Conservation (phyloP, 805 yeast species). For the Torulaspora franciscae region DNA sequence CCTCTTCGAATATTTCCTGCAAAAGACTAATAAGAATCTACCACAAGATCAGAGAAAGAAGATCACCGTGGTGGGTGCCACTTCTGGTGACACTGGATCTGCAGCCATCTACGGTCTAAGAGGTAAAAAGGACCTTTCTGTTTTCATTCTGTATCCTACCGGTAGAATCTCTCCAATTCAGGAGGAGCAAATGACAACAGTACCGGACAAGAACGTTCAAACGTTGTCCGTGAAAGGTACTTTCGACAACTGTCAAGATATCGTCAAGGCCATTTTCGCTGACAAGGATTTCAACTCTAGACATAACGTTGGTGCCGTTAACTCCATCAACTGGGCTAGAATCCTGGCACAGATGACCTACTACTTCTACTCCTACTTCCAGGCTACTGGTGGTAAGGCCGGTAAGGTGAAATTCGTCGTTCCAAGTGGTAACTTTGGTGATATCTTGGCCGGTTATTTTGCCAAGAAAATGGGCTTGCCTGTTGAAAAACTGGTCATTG, state of each 20-base stretch:
- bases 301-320: constrained; percentile 95
- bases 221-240: constrained; percentile 93
- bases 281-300: constrained; percentile 81
- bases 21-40: constrained; percentile 59
- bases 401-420: constrained; percentile 76
- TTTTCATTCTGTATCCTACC: constrained; percentile 92
- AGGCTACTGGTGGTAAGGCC: constrained; percentile 40
- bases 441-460: constrained; percentile 91
- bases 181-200: constrained; percentile 98
- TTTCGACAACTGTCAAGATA: constrained; percentile 96
- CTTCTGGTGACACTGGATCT: constrained; percentile 98
- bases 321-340: constrained; percentile 99
- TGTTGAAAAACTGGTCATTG: constrained; percentile 76
- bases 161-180: constrained; percentile 97
- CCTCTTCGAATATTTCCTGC: constrained; percentile 85
- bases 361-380: constrained; percentile 89
- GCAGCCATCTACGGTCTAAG: constrained; percentile 98
- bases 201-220: constrained; percentile 86
- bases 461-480: constrained; percentile 97
- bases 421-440: constrained; percentile 98
- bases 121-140: constrained; percentile 96
- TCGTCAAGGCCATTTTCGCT: constrained; percentile 88
- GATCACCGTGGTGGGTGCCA: constrained; percentile 97
- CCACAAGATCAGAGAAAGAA: constrained; percentile 60
- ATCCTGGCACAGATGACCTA: constrained; percentile 96